Percentiles rank a stretch among this genome's conserved stretches.
These are phyloP conservation scores for Isochrysis galbana DNA, from an alignment of 78 protist genomes.

Conservation along the genomic window DNA sequence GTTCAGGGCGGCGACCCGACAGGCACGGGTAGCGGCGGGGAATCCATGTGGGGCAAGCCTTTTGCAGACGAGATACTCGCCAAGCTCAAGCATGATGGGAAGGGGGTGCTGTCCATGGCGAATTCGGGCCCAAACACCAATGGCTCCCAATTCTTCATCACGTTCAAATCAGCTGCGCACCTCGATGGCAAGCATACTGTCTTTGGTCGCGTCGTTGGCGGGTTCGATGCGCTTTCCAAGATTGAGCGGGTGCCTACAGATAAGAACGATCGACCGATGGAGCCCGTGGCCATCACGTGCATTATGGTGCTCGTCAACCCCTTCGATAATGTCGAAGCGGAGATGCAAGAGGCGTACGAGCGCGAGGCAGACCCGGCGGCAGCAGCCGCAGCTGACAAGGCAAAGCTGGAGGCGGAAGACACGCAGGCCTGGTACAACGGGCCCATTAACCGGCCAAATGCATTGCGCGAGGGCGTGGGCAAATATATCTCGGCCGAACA, in stretches of 20 bases:
- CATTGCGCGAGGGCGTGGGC: constrained; percentile 1
- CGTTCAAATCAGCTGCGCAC: constrained; percentile 32
- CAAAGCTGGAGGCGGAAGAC: not conserved
- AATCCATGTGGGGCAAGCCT: constrained; percentile 19
- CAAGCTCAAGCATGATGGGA: constrained; percentile 9
- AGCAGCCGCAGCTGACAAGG: not conserved
- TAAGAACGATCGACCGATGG: not conserved
- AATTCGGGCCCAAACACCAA: constrained; percentile 37
- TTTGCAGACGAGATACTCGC: constrained; percentile 35
- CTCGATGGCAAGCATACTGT: constrained; percentile 45
- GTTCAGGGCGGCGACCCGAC: constrained; percentile 60
- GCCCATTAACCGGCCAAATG: not conserved
- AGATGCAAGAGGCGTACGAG: not conserved
- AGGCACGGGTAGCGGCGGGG: constrained; percentile 50
- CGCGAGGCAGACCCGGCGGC: not conserved
- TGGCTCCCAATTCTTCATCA: constrained; percentile 18
- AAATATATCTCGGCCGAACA: not conserved
- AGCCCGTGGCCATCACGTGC: not conserved
- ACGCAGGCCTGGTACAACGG: not conserved
- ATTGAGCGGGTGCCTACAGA: constrained; percentile 20
- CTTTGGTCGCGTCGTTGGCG: constrained; percentile 55
- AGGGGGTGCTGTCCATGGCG: constrained; percentile 52
- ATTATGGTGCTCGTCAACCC: not conserved
- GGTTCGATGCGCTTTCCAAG: not conserved
- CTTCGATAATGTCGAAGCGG: not conserved